phyloP scores from a whole-genome alignment of 2,329 filamentous ascomycete species.

The Alternaria arbusti region DNA sequence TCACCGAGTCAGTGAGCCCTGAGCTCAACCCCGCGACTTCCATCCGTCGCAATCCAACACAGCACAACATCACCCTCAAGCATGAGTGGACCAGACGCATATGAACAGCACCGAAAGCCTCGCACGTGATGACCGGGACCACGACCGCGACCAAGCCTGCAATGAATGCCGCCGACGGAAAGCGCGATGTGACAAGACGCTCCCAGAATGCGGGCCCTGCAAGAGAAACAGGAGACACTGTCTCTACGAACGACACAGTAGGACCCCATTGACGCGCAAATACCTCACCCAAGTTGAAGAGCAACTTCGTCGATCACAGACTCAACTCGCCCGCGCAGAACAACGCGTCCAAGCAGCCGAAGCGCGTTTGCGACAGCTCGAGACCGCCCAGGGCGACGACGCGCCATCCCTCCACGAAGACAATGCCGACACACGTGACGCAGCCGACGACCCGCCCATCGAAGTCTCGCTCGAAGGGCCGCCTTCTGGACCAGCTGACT shows the following conservation, averaged over 20 bases:
- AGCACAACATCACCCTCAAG: slow-evolving; percentile 1
- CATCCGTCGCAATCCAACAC: background rate
- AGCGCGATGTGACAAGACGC: slow-evolving; percentile 15
- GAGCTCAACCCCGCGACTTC: background rate
- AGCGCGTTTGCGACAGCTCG: slow-evolving; percentile 8
- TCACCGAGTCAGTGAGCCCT: background rate
- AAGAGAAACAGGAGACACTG: slow-evolving; percentile 55
- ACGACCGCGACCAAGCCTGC: slow-evolving; percentile 10
- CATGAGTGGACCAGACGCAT: background rate
- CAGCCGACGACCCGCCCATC: background rate
- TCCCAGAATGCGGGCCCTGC: slow-evolving; percentile 25
- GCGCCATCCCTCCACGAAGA: background rate
- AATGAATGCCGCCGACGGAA: slow-evolving; percentile 21
- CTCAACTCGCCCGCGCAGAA: slow-evolving; percentile 11
- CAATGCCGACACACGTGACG: background rate
- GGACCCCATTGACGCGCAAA: slow-evolving; percentile 57
- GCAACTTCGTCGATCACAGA: slow-evolving; percentile 10
- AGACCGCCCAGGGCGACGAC: background rate
- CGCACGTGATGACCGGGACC: background rate
- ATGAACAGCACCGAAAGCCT: slow-evolving; percentile 12
- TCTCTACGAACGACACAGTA: slow-evolving; percentile 57
- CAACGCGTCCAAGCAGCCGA: slow-evolving; percentile 7
- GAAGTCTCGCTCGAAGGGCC: slow-evolving; percentile 3
- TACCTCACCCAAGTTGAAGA: slow-evolving; percentile 15
- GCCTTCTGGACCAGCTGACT: slow-evolving; percentile 3